These are phyloP conservation scores for Fusarium drepaniforme DNA, from an alignment of 2,329 filamentous ascomycete genomes.

Conservation along the genomic window DNA sequence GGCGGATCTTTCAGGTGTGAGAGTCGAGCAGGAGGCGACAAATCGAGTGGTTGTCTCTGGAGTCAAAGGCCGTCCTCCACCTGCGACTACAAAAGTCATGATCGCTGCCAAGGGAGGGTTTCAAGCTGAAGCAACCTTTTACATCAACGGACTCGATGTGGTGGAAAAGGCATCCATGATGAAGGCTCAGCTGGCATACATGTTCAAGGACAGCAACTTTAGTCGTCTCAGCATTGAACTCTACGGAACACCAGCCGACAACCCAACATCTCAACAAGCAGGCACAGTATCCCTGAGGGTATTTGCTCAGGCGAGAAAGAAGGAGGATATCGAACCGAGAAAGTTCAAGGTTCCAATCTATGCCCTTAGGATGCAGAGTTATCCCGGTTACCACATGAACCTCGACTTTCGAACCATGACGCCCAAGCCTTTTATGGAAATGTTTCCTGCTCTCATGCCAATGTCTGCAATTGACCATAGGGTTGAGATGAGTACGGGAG, in stretches of 20 bases:
- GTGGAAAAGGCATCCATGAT: conserved; percentile 57
- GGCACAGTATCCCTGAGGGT: conserved; percentile 62
- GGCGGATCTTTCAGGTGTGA: conserved; percentile 51
- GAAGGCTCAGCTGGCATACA: conserved; percentile 52
- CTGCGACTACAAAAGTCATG: conserved; percentile 51
- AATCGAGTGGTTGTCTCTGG: conserved; percentile 50
- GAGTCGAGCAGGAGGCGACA: conserved; percentile 58
- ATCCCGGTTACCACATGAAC: conserved; percentile 58
- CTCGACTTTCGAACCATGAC: conserved; percentile 58
- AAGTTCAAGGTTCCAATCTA: conserved; percentile 55
- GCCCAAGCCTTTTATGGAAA: conserved; percentile 58
- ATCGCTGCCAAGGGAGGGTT: conserved; percentile 58
- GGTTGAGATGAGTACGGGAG: conserved; percentile 41
- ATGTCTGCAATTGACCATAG: conserved; percentile 45
- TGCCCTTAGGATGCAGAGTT: conserved; percentile 55
- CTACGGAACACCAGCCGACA: conserved; percentile 53
- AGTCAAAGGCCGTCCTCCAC: conserved; percentile 45
- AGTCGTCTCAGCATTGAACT: conserved; percentile 50
- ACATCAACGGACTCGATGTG: conserved; percentile 58
- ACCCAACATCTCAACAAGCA: conserved; percentile 58
- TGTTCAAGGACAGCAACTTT: conserved; percentile 51
- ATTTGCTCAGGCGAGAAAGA: conserved; percentile 58
- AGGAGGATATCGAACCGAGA: conserved; percentile 48
- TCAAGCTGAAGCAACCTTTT: conserved; percentile 59
- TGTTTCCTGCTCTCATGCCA: conserved; percentile 53